These are phyloP conservation scores for Terana coerulea DNA, from an alignment of 768 basidiomycete genomes.

Conservation along the genomic window DNA sequence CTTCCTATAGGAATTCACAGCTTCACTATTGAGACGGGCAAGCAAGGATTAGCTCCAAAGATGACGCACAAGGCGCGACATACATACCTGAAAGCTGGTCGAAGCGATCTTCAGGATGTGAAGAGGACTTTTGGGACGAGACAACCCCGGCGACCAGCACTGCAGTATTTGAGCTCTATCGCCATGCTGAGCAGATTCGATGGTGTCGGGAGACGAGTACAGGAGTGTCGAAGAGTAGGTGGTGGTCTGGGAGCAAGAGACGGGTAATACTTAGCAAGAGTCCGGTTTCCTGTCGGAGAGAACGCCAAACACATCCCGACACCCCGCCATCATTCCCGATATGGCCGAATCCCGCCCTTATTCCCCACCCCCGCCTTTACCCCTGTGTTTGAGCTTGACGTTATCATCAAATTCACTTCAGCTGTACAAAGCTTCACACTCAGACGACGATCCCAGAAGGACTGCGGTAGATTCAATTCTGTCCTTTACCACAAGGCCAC, in stretches of 20 bases:
- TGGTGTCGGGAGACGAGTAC: not conserved
- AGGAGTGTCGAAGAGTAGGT: not conserved
- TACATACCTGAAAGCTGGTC: not conserved
- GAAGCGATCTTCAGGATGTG: not conserved
- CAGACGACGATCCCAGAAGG: too few species aligned
- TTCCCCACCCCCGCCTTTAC: too few species aligned
- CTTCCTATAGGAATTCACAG: too few species aligned
- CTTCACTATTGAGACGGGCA: too few species aligned
- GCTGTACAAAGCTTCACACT: too few species aligned
- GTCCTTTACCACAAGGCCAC: too few species aligned
- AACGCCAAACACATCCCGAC: not conserved
- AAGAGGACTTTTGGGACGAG: not conserved
- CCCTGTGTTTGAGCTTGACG: too few species aligned
- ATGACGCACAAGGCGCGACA: too few species aligned
- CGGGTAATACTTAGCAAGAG: not conserved
- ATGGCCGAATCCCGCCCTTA: slow-evolving; percentile 5
- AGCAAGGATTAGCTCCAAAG: too few species aligned
- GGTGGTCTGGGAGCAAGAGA: not conserved
- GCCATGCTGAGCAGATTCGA: not conserved
- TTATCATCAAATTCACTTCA: too few species aligned
- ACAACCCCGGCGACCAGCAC: not conserved
- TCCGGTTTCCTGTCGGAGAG: slow-evolving; percentile 2
- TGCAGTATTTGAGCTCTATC: not conserved
- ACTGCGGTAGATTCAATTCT: too few species aligned
- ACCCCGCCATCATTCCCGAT: slow-evolving; percentile 5